A percentile compares a stretch with the other conserved stretches of the same genome.
Conservation (phyloP, 1,284 basidiomycete genomes). For the Ceratobasidium sp. region DNA sequence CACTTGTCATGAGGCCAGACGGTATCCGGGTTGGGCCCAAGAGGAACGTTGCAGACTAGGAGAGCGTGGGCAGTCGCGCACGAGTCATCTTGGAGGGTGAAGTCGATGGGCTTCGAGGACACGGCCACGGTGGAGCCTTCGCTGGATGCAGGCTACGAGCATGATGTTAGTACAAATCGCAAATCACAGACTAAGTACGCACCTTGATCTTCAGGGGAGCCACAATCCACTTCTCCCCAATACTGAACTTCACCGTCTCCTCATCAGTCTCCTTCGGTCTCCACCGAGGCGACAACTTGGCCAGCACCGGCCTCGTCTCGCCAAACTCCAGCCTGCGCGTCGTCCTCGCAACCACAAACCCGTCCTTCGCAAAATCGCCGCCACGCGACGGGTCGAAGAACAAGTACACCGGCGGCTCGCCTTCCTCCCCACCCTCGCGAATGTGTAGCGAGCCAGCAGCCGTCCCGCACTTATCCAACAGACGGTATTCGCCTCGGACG, state of each 20-base stretch:
- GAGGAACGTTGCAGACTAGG: constrained; percentile 77
- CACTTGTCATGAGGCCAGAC: constrained; percentile 82
- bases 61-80: constrained; percentile 81
- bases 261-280: constrained; percentile 68
- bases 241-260: constrained; percentile 64
- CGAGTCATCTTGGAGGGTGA: constrained; percentile 66
- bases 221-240: constrained; percentile 73
- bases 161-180: background rate
- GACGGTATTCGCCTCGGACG: constrained; percentile 78
- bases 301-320: constrained; percentile 79
- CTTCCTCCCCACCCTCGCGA: constrained; percentile 60
- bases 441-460: constrained; percentile 89
- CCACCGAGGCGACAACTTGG: constrained; percentile 77
- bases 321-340: constrained; percentile 82
- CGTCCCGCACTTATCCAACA: constrained; percentile 89
- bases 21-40: constrained; percentile 68
- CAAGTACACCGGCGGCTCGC: constrained; percentile 72
- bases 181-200: constrained; percentile 48
- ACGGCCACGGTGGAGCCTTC: constrained; percentile 73
- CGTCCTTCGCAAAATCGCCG: constrained; percentile 74
- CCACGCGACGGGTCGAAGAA: constrained; percentile 87
- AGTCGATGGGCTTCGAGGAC: constrained; percentile 65
- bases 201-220: constrained; percentile 65
- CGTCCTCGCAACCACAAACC: constrained; percentile 84
- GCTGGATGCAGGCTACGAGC: constrained; percentile 62